phyloP scores from a whole-genome alignment of 2,329 filamentous ascomycete species.

The Microdochium trichocladiopsis region DNA sequence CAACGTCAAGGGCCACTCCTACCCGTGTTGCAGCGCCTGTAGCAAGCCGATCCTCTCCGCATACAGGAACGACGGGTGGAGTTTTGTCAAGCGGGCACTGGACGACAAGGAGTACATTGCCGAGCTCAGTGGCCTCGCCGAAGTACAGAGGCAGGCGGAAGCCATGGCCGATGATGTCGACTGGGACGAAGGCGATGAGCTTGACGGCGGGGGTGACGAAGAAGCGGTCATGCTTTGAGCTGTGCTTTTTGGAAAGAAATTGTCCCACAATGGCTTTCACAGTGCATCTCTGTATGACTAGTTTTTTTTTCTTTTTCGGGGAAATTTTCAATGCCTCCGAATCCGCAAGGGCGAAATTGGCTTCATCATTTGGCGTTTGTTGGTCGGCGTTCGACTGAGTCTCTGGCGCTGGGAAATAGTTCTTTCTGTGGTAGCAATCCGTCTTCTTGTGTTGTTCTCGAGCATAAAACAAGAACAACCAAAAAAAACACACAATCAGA shows the following conservation, averaged over 20 bases:
- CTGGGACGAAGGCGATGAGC: slow-evolving; percentile 21
- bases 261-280: not conserved
- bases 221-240: slow-evolving; percentile 23
- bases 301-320: not conserved
- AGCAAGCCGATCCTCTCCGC: slow-evolving; percentile 61
- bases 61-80: slow-evolving; percentile 65
- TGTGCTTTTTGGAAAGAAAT: slow-evolving; percentile 4
- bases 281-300: not conserved
- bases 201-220: slow-evolving; percentile 18
- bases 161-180: slow-evolving; percentile 19
- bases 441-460: too few species aligned
- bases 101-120: slow-evolving; percentile 72
- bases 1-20: slow-evolving; percentile 65
- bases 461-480: too few species aligned
- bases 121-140: slow-evolving; percentile 46
- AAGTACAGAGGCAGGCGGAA: slow-evolving; percentile 22
- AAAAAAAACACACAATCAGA: too few species aligned
- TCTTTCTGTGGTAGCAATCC: too few species aligned
- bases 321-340: too few species aligned
- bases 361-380: not conserved
- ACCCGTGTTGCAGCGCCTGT: slow-evolving; percentile 77
- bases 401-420: too few species aligned
- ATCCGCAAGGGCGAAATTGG: not conserved
- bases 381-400: too few species aligned
- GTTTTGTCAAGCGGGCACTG: slow-evolving; percentile 67